These are phyloP conservation scores for Xylariaceae sp. DNA, from an alignment of 2,329 filamentous ascomycete species.

Conservation along the genomic window DNA sequence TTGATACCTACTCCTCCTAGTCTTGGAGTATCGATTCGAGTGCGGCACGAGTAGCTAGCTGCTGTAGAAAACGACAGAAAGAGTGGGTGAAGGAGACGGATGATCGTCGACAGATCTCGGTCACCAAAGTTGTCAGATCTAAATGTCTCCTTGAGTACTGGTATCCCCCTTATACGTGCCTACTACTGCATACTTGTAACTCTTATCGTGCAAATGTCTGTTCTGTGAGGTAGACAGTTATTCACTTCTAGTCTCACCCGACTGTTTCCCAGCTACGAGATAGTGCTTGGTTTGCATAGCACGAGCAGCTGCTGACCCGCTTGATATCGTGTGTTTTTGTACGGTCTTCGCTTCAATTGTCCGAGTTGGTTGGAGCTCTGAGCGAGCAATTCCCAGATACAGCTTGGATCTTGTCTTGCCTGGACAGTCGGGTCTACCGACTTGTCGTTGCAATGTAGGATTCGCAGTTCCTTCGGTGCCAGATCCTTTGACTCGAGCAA, in stretches of 20 bases:
- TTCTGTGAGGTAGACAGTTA: too few species aligned
- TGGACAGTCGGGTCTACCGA: slow-evolving; percentile 12
- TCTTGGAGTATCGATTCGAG: background rate
- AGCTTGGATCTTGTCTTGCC: background rate
- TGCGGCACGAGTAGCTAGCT: too few species aligned
- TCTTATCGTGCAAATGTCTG: background rate
- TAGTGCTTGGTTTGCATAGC: slow-evolving; percentile 22
- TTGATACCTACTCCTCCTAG: background rate
- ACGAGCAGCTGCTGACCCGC: slow-evolving; percentile 5
- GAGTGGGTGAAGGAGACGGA: too few species aligned
- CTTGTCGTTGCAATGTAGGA: slow-evolving; percentile 12
- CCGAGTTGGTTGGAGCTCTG: slow-evolving; percentile 9
- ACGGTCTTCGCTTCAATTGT: slow-evolving; percentile 20
- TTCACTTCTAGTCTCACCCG: background rate
- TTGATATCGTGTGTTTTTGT: background rate
- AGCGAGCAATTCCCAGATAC: background rate
- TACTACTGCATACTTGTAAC: background rate
- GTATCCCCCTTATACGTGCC: background rate
- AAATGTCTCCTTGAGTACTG: background rate
- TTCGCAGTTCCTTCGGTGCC: slow-evolving; percentile 1
- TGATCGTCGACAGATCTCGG: background rate
- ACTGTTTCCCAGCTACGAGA: background rate
- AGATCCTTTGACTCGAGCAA: slow-evolving; percentile 7
- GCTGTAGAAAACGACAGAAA: too few species aligned
- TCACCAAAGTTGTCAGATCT: background rate